Conservation (phyloP, 768 basidiomycete genomes). For the Lyophyllum decastes region DNA sequence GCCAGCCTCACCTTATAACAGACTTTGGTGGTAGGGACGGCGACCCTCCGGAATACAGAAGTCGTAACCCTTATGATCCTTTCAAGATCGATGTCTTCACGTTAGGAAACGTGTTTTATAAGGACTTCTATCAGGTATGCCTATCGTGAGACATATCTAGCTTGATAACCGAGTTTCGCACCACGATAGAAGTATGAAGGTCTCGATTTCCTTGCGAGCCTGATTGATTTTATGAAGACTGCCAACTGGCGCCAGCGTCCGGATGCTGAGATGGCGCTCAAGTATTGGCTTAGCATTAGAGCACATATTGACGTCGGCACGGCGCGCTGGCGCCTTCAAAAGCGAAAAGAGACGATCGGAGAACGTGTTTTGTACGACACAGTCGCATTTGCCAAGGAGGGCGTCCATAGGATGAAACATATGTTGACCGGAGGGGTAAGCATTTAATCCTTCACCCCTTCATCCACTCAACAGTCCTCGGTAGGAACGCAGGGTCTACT, state of each 20-base stretch:
- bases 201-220: conserved; percentile 25
- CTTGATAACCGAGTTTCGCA: background rate
- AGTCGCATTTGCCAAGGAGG: background rate
- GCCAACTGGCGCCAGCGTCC: conserved; percentile 19
- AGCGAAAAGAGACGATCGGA: background rate
- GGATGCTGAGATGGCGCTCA: conserved; percentile 21
- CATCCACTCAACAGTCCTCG: too few species aligned
- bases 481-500: background rate
- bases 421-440: background rate
- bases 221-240: conserved; percentile 27
- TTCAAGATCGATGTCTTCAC: conserved; percentile 15
- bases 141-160: background rate
- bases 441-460: background rate
- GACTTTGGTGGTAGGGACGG: conserved; percentile 8
- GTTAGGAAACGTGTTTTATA: conserved; percentile 8
- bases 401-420: conserved; percentile 1
- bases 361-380: conserved; percentile 1
- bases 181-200: conserved; percentile 22
- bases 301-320: background rate
- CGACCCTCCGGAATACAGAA: conserved; percentile 8
- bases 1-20: conserved; percentile 9
- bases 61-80: background rate
- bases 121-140: conserved; percentile 22
- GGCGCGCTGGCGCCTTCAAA: conserved; percentile 11
- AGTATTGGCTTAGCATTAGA: conserved; percentile 21